Evolutionary conservation across 805 yeast species (phyloP).

Genomic region (Metschnikowia aberdeeniae): DNA sequence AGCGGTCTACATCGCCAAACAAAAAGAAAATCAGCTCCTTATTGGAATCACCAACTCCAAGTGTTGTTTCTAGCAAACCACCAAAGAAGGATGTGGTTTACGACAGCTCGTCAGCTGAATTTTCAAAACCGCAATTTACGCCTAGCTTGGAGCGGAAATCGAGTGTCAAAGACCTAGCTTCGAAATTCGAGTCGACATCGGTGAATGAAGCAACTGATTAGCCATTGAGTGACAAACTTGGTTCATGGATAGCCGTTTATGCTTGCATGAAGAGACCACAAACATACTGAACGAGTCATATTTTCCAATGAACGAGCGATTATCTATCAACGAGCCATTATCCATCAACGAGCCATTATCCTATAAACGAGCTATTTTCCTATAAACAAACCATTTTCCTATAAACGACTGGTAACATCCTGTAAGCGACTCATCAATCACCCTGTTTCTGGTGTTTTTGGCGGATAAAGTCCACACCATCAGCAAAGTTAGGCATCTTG

Average conservation of each 20-base stretch:
- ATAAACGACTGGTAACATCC: no score
- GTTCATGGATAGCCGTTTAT: neutral
- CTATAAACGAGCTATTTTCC: no score
- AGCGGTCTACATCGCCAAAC: constrained; percentile 37
- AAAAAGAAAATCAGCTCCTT: constrained; percentile 25
- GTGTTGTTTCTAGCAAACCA: constrained; percentile 24
- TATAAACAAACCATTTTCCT: no score
- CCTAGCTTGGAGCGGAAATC: constrained; percentile 26
- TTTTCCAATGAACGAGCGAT: no score
- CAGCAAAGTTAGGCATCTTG: constrained; percentile 13
- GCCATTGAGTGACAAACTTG: no score
- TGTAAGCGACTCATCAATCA: neutral
- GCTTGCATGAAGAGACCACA: no score
- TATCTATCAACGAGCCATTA: no score
- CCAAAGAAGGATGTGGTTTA: constrained; percentile 25
- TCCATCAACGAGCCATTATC: no score
- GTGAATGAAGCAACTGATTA: neutral
- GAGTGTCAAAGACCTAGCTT: constrained; percentile 32
- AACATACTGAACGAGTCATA: no score
- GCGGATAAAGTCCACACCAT: neutral
- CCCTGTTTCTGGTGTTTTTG: neutral
- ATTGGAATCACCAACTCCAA: constrained; percentile 2
- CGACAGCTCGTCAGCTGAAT: constrained; percentile 14
- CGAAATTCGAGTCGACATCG: constrained; percentile 19
- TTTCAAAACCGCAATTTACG: constrained; percentile 27